These are phyloP conservation scores for Solanum pinnatisectum DNA, from an alignment of 257 asterid species.

Conservation along the genomic window DNA sequence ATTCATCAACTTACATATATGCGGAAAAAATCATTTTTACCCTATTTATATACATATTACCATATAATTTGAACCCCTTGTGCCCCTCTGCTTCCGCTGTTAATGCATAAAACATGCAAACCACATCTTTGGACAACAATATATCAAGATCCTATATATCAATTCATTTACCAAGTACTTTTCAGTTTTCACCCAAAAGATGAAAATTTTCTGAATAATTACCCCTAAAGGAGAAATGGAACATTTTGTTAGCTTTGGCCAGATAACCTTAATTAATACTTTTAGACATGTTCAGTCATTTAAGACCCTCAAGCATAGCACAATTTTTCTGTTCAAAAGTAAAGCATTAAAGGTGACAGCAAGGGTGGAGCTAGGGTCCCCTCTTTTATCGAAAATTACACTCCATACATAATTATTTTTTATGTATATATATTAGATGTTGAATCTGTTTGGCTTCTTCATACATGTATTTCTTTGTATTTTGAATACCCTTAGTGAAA, in stretches of 20 bases:
- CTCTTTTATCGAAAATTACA: neutral
- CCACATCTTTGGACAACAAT: neutral
- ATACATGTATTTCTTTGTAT: neutral
- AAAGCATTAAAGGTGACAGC: neutral
- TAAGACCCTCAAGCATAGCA: neutral
- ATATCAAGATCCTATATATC: neutral
- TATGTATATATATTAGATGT: neutral
- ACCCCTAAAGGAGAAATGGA: neutral
- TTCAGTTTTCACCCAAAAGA: neutral
- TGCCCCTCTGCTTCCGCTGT: neutral
- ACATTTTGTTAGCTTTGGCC: neutral
- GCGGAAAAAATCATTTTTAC: neutral
- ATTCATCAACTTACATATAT: neutral
- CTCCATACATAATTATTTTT: neutral
- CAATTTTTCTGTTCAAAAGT: neutral
- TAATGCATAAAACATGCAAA: neutral
- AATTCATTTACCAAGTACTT: neutral
- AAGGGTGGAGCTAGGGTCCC: neutral
- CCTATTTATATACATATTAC: neutral
- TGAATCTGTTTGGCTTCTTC: neutral
- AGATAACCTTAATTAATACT: neutral
- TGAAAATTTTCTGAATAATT: neutral
- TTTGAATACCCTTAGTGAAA: neutral
- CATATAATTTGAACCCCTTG: neutral
- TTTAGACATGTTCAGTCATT: neutral